A percentile compares a stretch with the other conserved stretches of the same genome.
Evolutionary conservation across 1,139 yeast genomes (phyloP).

Genomic region (Protomyces pachydermus): DNA sequence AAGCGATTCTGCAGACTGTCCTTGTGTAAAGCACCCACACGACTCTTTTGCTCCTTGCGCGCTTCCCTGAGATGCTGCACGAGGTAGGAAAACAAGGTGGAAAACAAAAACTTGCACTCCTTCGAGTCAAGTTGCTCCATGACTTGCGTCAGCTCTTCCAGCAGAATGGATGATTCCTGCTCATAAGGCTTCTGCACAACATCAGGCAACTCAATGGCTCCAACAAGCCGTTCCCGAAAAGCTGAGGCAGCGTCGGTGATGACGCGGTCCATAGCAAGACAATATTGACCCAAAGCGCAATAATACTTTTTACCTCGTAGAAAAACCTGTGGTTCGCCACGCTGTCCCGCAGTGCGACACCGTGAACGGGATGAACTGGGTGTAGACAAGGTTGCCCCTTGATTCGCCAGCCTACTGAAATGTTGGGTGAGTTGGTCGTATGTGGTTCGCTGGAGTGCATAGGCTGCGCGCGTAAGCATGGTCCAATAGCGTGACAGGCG

Average conservation of each 20-base stretch:
- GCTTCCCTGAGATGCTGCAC: not conserved
- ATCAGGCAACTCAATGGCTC: constrained; percentile 21
- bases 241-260: constrained; percentile 3
- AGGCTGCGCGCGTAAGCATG: constrained; percentile 23
- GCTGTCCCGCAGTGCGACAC: not conserved
- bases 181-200: constrained; percentile 4
- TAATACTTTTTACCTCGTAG: constrained; percentile 12
- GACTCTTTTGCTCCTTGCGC: not conserved
- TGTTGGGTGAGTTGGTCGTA: constrained; percentile 10
- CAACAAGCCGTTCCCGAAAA: constrained; percentile 8
- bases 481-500: constrained; percentile 18
- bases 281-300: constrained; percentile 10
- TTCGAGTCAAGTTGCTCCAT: constrained; percentile 7
- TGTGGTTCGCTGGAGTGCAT: constrained; percentile 17
- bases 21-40: not conserved
- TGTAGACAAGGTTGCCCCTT: constrained; percentile 5
- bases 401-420: not conserved
- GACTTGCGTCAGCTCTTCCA: constrained; percentile 4
- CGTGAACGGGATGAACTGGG: constrained; percentile 3
- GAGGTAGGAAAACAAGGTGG: constrained; percentile 6
- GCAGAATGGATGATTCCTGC: constrained; percentile 8
- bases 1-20: constrained; percentile 4
- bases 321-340: constrained; percentile 9
- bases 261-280: not conserved
- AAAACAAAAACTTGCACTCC: constrained; percentile 17